A percentile compares a stretch with the other conserved stretches of the same genome.
Evolutionary conservation across 805 yeast genomes (phyloP).

Genomic region (Schwanniomyces occidentalis): DNA sequence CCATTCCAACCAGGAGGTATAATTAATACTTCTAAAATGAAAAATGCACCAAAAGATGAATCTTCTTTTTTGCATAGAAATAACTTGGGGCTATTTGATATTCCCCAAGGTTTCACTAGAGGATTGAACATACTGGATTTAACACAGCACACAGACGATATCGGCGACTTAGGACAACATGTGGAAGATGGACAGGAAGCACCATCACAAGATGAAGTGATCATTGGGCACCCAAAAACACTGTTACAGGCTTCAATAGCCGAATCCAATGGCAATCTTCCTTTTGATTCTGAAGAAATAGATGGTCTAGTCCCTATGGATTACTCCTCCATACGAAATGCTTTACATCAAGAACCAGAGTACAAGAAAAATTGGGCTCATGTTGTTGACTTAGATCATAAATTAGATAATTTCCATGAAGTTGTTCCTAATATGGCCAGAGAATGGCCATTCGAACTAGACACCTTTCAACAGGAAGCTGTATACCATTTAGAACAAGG

Average conservation of each 20-base stretch:
- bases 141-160: conserved; percentile 8
- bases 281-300: conserved; percentile 45
- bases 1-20: conserved; percentile 95
- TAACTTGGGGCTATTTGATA: conserved; percentile 68
- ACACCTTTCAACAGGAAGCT: conserved; percentile 95
- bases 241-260: background rate
- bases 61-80: conserved; percentile 60
- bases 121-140: conserved; percentile 50
- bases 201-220: background rate
- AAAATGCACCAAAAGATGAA: conserved; percentile 26
- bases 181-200: conserved; percentile 9
- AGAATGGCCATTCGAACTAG: conserved; percentile 92
- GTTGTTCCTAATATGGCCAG: conserved; percentile 92
- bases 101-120: conserved; percentile 79
- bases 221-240: too few relatives aligned
- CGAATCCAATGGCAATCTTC: conserved; percentile 8
- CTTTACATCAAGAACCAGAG: conserved; percentile 24
- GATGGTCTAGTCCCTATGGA: conserved; percentile 44
- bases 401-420: conserved; percentile 80
- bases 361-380: conserved; percentile 86
- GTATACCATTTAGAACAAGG: conserved; percentile 95
- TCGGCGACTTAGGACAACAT: conserved; percentile 14
- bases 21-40: conserved; percentile 19
- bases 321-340: conserved; percentile 22
- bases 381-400: conserved; percentile 82